Percentiles rank a stretch among this genome's conserved stretches.
These are phyloP conservation scores for Pelargonium nanum DNA, from an alignment of 345 rosid species.

Conservation along the genomic window DNA sequence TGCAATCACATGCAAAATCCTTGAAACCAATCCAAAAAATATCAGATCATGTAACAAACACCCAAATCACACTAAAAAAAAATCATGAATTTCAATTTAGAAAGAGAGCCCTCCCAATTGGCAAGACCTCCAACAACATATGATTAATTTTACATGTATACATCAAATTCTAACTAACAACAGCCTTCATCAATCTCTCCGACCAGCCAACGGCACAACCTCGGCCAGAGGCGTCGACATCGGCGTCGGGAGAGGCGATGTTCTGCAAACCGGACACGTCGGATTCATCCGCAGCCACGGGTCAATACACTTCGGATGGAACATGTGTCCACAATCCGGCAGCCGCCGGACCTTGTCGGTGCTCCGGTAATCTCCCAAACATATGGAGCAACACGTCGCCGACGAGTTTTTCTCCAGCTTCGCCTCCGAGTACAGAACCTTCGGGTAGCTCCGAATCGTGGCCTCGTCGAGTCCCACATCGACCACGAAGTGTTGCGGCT, in stretches of 20 bases:
- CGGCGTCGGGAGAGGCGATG: conserved; percentile 5
- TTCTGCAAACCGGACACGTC: conserved; percentile 19
- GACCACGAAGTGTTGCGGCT: conserved; percentile 1
- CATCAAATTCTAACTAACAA: no score
- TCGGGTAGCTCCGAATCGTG: conserved; percentile 25
- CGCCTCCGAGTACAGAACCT: conserved; percentile 18
- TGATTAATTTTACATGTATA: no score
- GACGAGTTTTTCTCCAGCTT: no score
- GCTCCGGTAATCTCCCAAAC: conserved; percentile 8
- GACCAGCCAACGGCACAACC: conserved; percentile 4
- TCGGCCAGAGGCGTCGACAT: not conserved
- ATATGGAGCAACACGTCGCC: conserved; percentile 16
- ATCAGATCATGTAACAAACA: no score
- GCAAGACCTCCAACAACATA: no score
- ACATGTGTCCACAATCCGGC: conserved; percentile 12
- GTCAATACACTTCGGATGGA: conserved; percentile 14
- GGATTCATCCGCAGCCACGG: conserved; percentile 14
- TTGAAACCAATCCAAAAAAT: no score
- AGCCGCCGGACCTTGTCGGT: conserved; percentile 8
- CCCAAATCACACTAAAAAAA: no score
- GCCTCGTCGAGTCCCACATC: conserved; percentile 26
- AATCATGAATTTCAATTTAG: no score
- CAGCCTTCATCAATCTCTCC: no score
- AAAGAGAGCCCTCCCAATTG: no score
- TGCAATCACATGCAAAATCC: no score